phyloP scores from a whole-genome alignment of 2,329 filamentous ascomycete genomes.

The Penicillium vulpinum region DNA sequence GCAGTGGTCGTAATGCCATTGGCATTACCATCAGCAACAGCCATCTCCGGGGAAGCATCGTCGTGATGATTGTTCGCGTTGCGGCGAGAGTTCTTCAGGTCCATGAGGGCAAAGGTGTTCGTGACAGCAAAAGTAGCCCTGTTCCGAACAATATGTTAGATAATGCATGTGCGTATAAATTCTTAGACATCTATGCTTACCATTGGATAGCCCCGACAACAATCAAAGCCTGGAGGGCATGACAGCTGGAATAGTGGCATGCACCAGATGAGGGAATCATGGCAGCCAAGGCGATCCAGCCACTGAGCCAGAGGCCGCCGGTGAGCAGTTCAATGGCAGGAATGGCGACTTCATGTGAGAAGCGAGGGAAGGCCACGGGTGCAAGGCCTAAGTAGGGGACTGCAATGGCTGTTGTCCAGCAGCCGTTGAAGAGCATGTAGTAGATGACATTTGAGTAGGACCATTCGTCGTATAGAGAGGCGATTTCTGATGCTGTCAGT shows the following conservation, averaged over 20 bases:
- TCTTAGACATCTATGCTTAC: constrained; percentile 6
- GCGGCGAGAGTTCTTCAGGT: constrained; percentile 20
- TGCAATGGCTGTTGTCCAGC: constrained; percentile 26
- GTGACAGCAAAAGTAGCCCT: constrained; percentile 27
- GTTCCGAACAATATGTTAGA: background rate
- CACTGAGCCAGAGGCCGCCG: constrained; percentile 23
- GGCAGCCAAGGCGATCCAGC: constrained; percentile 25
- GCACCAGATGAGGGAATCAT: constrained; percentile 20
- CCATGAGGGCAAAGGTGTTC: constrained; percentile 23
- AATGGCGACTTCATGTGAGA: constrained; percentile 26
- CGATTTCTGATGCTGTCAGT: constrained; percentile 20
- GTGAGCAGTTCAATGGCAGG: constrained; percentile 24
- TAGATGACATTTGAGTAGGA: constrained; percentile 27
- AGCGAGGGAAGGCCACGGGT: constrained; percentile 21
- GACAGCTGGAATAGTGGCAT: constrained; percentile 20
- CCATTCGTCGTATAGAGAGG: constrained; percentile 20
- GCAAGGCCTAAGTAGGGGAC: constrained; percentile 29
- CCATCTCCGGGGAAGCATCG: background rate
- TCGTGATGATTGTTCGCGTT: constrained; percentile 13
- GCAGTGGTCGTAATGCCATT: background rate
- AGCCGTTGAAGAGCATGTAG: constrained; percentile 29
- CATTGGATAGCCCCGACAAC: constrained; percentile 25
- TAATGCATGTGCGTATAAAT: background rate
- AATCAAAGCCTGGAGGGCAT: constrained; percentile 23
- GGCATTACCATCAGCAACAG: background rate